phyloP scores from a whole-genome alignment of 306 rosid genomes.

The Glycine soja region DNA sequence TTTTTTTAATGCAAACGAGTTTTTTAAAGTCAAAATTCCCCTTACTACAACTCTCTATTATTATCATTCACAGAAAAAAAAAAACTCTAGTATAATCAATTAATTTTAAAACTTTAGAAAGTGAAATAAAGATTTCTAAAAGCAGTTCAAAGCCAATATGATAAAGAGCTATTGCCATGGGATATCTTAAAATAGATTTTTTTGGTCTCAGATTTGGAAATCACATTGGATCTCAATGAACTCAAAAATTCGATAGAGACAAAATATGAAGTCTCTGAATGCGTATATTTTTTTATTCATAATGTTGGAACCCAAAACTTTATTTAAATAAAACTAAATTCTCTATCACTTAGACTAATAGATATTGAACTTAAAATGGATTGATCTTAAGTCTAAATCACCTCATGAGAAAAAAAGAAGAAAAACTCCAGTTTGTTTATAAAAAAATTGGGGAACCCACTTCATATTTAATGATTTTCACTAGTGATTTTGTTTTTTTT shows the following conservation, averaged over 20 bases:
- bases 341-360: neutral
- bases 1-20: neutral
- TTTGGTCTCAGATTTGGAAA: no score
- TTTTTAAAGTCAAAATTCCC: neutral
- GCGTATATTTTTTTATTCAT: neutral
- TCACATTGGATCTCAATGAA: neutral
- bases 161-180: neutral
- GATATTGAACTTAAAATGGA: neutral
- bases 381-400: neutral
- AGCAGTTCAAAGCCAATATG: neutral
- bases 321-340: no score
- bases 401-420: no score
- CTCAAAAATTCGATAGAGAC: neutral
- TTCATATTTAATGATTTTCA: no score
- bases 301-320: neutral
- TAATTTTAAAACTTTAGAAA: neutral
- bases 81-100: no score
- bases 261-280: neutral
- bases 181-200: no score
- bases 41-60: neutral
- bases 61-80: neutral
- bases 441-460: no score
- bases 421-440: no score
- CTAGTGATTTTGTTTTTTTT: no score
- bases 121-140: neutral